Evolutionary conservation across 2,329 filamentous ascomycete species (phyloP), one percentile per base, ranked within the genome.

Genomic region (Coleophoma cylindrospora): DNA sequence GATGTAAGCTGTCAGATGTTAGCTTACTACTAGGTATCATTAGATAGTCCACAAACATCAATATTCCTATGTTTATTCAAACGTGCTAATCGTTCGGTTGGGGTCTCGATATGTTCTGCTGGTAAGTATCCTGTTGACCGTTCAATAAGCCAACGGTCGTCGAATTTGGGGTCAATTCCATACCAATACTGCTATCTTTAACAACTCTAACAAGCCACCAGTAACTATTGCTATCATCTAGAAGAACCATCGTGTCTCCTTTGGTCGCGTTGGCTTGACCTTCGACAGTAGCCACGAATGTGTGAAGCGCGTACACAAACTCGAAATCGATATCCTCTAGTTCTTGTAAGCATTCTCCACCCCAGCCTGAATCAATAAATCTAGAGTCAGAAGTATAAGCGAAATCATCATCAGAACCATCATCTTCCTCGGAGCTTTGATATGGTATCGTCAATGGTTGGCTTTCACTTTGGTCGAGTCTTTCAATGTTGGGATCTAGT

Each of bases 271-370:
- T 99, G 55, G 94, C 94, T 70, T 99, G 94, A 27, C 94, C 94
- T 71, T 99, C 94, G 45, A 99, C 94, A 1, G 94, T 97, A 27
- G 94, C 94, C 57, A 96, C 89, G 64, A 99, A 99, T 2, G 92
- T 99, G 68, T 97, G 94, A 51, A 99, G 77, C 27, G 94, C 94
- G 73, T 99, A 99, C 54, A 99, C 94, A 72, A 97, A 97, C 68
- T 97, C 92, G 75, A 99, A 97, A 77, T 99, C 94, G 71, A 99
- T 99, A 65, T 99, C 94, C 81, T 99, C 94, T 97, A 76, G 70
- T 70, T 86, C 79, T 79, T 82, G 87, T 96, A 91, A 96, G 90
- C 85, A 86, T 75, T 88, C 81, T 72, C 79, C 79, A 68, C 78
- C 83, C 85, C 84, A 91, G 52, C 83, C 85, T 60, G 80, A 83